Conservation (phyloP, 495 filamentous ascomycete genomes). For the Aspergillus leporis region DNA sequence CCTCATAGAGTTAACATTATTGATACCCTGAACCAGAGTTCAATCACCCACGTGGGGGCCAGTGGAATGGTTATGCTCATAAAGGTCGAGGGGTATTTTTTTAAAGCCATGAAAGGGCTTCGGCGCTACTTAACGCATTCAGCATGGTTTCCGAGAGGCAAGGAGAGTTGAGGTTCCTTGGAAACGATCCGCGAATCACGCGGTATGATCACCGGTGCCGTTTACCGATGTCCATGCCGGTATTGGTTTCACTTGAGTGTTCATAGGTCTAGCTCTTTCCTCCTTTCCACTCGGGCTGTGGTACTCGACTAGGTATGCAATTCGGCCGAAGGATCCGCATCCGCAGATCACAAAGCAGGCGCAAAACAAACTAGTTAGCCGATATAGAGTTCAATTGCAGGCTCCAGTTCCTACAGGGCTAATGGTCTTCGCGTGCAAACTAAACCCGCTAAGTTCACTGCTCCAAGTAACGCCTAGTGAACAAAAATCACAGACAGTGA, state of each 20-base stretch:
- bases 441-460: background rate
- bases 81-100: too few species aligned
- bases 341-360: background rate
- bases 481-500: background rate
- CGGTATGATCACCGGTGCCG: background rate
- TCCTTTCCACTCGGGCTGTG: background rate
- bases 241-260: background rate
- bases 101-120: too few species aligned
- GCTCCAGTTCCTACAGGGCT: background rate
- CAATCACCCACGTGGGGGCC: too few species aligned
- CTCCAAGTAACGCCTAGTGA: background rate
- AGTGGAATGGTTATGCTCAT: too few species aligned
- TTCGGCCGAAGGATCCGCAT: constrained; percentile 4
- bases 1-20: too few species aligned
- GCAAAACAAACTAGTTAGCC: background rate
- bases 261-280: background rate
- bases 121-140: too few species aligned
- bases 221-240: background rate
- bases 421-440: background rate
- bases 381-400: constrained; percentile 2
- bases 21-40: too few species aligned
- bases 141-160: too few species aligned
- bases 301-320: background rate
- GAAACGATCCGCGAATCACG: background rate
- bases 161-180: too few species aligned